Evolutionary conservation across 2,329 filamentous ascomycete species (phyloP).

Genomic region (Macrophomina pseudophaseolina): DNA sequence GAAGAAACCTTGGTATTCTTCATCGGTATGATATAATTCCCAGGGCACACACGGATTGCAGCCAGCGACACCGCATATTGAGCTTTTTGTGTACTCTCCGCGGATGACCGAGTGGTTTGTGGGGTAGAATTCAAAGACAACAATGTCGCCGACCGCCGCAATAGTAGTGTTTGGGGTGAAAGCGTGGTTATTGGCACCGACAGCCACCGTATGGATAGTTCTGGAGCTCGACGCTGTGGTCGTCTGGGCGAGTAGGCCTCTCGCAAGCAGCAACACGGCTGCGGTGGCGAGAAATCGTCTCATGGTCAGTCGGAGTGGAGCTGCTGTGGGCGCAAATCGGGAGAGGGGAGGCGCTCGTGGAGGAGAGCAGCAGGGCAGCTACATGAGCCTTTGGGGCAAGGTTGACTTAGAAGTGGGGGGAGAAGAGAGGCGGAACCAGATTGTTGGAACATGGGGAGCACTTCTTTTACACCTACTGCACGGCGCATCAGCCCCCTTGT

Average conservation of each 20-base stretch:
- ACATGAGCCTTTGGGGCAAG: background rate
- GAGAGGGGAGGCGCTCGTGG: background rate
- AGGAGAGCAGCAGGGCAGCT: background rate
- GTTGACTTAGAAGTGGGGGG: background rate
- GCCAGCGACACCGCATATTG: constrained; percentile 9
- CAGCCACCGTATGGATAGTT: constrained; percentile 42
- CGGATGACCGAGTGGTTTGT: constrained; percentile 51
- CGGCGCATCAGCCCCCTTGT: constrained; percentile 1
- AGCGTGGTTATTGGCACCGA: constrained; percentile 40
- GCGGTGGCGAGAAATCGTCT: background rate
- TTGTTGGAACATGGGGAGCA: background rate
- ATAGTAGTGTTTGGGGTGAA: constrained; percentile 44
- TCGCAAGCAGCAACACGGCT: constrained; percentile 4
- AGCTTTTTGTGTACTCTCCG: constrained; percentile 40
- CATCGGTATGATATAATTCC: constrained; percentile 35
- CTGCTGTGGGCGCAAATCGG: background rate
- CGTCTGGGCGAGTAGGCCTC: background rate
- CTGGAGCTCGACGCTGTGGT: background rate
- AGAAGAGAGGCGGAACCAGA: background rate
- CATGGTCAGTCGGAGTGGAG: background rate
- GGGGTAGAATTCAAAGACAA: constrained; percentile 47
- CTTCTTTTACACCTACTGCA: constrained; percentile 1
- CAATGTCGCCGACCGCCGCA: constrained; percentile 46
- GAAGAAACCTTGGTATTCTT: constrained; percentile 39
- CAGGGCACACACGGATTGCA: constrained; percentile 48